A percentile compares a stretch with the other conserved stretches of the same genome.
Conservation (phyloP, 106 monocot genomes). For the Allium cepa region DNA sequence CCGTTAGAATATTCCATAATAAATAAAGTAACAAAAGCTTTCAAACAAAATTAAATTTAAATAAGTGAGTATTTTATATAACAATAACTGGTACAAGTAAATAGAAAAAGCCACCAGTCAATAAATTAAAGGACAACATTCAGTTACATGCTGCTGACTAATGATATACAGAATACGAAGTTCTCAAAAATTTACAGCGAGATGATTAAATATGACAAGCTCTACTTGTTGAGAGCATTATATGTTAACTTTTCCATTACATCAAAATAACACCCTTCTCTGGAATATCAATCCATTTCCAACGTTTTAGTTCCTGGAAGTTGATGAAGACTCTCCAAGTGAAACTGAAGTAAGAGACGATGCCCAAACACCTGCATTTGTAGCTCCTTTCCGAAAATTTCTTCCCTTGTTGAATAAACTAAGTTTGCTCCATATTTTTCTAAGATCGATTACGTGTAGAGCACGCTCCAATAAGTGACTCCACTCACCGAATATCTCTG, state of each 20-base stretch:
- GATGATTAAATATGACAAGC: conserved; percentile 4
- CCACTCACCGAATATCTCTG: conserved; percentile 41
- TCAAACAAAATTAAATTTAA: too few species aligned
- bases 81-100: too few species aligned
- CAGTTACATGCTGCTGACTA: neutral
- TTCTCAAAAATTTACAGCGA: conserved; percentile 7
- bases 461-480: conserved; percentile 41
- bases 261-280: conserved; percentile 2
- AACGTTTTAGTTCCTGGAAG: conserved; percentile 11
- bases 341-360: conserved; percentile 85
- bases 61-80: too few species aligned
- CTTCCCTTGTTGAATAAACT: conserved; percentile 51
- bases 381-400: conserved; percentile 67
- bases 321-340: conserved; percentile 52
- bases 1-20: too few species aligned
- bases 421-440: conserved; percentile 61
- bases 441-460: conserved; percentile 44
- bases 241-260: neutral
- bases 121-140: neutral
- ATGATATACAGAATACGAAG: neutral
- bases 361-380: conserved; percentile 76
- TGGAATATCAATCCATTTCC: neutral
- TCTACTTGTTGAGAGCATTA: neutral
- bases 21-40: too few species aligned
- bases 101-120: neutral